Evolutionary conservation across 2,329 filamentous ascomycete genomes (phyloP), one percentile per base, ranked within the genome.

Genomic region (Erysiphe neolycopersici): DNA sequence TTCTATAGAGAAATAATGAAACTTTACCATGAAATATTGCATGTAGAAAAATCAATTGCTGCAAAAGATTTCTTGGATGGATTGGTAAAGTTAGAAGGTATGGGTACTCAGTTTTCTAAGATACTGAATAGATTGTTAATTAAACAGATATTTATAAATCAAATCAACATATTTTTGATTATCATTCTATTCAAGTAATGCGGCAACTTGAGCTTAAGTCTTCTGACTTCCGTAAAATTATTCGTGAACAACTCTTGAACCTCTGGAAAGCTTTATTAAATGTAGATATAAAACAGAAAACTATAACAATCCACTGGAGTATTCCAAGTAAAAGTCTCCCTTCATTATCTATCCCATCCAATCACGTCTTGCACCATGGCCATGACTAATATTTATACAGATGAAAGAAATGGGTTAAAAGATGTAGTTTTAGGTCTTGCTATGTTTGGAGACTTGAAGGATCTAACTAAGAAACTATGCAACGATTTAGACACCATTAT

Each of bases 241-340:
- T 89, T 18, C 68, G 74, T 45, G 69, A 77, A 36, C 69, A 71
- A 9, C 67, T 89, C 35, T 68, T 71, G 38, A 64, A 66, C 44
- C 67, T 75, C n/a, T 94, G 84, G 82, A 69, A 69, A 46, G 62
- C 66, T 0, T 62, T 87, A 38, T 62, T 92, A 12, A 59, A 64
- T 1, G 59, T 84, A 16, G 71, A 87, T 52, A 58, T 63, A 0
- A 62, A 69, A 18, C 59, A 62, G 9, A 62, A 64, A 9, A 65
- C 60, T 39, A 60, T 89, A 8, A 66, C 62, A 0, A 66, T 91
- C 5, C 47, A 51, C 12, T 43, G 50, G 26, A 43, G 41, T 10
- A 29, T 49, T 10, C 33, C 45, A 30, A 44, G 48, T 48, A 47
- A 43, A 41, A 44, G 17, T 18, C 17, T n/a, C 41, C 12, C 22